phyloP scores from a whole-genome alignment of 2,329 filamentous ascomycete genomes.

The Paramyrothecium roridum region DNA sequence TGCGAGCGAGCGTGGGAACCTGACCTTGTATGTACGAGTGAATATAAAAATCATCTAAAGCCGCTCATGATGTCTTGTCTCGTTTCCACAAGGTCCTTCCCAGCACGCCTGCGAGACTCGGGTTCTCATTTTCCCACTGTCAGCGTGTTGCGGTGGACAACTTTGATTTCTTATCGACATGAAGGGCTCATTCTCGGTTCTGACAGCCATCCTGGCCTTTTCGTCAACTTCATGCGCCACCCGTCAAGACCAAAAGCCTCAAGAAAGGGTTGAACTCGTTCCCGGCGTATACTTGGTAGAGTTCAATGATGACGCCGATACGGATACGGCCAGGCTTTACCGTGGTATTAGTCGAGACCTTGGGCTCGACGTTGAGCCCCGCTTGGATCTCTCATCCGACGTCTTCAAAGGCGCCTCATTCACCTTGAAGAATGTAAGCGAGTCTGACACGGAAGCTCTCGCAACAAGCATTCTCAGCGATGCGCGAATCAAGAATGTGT shows the following conservation, averaged over 20 bases:
- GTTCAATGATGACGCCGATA: neutral
- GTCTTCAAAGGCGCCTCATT: neutral
- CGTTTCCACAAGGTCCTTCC: too few species aligned
- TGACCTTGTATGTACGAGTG: too few species aligned
- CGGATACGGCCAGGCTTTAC: neutral
- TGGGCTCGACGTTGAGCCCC: neutral
- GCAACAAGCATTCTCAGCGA: neutral
- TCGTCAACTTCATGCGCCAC: neutral
- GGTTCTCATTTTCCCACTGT: too few species aligned
- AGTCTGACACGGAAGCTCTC: neutral
- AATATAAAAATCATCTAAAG: too few species aligned
- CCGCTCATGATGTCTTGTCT: too few species aligned
- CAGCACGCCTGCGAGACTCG: too few species aligned
- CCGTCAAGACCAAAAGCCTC: neutral
- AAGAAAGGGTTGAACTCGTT: neutral
- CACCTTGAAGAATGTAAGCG: neutral
- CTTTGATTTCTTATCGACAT: neutral
- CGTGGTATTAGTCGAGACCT: neutral
- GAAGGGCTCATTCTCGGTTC: neutral
- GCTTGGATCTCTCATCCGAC: neutral
- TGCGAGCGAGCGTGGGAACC: too few species aligned
- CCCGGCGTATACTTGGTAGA: neutral
- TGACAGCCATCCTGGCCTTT: neutral
- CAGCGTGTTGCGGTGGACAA: too few species aligned
- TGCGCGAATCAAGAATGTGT: neutral